Base-by-base conservation (phyloP, 768 basidiomycete genomes). In the Termitomyces sp. region DNA sequence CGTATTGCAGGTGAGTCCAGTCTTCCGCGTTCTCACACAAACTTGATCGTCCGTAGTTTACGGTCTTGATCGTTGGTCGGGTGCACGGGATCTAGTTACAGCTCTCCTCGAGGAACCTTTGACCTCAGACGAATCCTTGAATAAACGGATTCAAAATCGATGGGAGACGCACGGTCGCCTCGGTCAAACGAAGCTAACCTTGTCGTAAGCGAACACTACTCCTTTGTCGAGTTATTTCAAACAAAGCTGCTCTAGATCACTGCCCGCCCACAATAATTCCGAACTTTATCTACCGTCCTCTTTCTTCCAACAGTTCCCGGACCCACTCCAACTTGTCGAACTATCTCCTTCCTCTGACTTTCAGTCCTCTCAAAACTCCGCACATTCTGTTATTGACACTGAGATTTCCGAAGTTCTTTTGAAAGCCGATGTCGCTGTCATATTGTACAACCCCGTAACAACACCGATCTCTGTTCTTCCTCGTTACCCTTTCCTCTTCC, bases 51-150 rank as follows among this genome's bases (percentile, higher is more conserved):
- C n/a, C 50, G 6, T 58, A 90, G 89, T 91, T 13, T 81, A 77
- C 64, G 80, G 82, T 13, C 63, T 79, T 51, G 83, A 86, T 67
- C 69, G 80, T 63, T 78, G 74, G 67, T 77, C 86, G 20, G 76
- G 75, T 37, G 74, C 83, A 7, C 72, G 72, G 37, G 82, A 86
- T 31, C 70, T 92, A 4, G 80, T 92, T 20, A 83, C 84, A 5
- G 87, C 88, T 7, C 75, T 92, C 36, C 73, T 92, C 16, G 80
- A 86, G 44, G 84, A 91, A 54, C 89, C 89, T 14, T 79, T 92
- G 61, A 74, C 76, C 2, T 81, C 82, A n/a, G 79, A 83, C 60
- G 58, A 73, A 26, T 64, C 68, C 4, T 74, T 79, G 57, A 76
- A 73, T 50, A 69, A 73, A 32, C 64, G 65, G 8, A 64, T 88